Evolutionary conservation across 2,329 filamentous ascomycete species (phyloP).

Genomic region (Zopfia rhizophila): DNA sequence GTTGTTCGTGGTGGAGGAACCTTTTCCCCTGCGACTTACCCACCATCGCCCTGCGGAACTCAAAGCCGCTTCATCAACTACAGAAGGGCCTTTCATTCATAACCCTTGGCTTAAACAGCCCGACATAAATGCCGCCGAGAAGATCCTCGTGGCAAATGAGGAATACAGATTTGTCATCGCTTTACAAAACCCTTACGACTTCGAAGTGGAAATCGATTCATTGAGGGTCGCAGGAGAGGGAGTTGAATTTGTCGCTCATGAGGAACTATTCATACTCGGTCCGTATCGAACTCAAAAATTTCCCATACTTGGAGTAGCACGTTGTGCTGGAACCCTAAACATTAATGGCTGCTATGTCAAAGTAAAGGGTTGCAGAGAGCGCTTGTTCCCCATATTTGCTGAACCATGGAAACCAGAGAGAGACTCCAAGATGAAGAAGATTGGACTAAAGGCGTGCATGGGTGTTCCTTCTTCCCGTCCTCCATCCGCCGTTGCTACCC

Average conservation of each 20-base stretch:
- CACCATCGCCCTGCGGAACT: constrained; percentile 48
- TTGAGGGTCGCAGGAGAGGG: constrained; percentile 80
- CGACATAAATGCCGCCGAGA: constrained; percentile 66
- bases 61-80: constrained; percentile 48
- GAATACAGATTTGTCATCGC: constrained; percentile 80
- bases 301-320: constrained; percentile 75
- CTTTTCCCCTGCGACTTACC: constrained; percentile 37
- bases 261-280: constrained; percentile 75
- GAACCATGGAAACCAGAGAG: constrained; percentile 77
- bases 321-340: constrained; percentile 72
- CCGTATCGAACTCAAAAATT: constrained; percentile 86
- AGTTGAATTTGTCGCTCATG: constrained; percentile 73
- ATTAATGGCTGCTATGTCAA: constrained; percentile 83
- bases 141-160: constrained; percentile 82
- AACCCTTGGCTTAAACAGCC: constrained; percentile 85
- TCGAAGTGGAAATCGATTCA: constrained; percentile 89
- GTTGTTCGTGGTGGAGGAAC: constrained; percentile 70
- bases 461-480: constrained; percentile 62
- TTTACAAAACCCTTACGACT: constrained; percentile 93
- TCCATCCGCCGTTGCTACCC: constrained; percentile 40
- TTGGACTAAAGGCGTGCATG: constrained; percentile 65
- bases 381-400: constrained; percentile 84
- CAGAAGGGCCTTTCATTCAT: constrained; percentile 85
- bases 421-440: constrained; percentile 79
- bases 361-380: constrained; percentile 82